Evolutionary conservation across 2,329 filamentous ascomycete genomes (phyloP), one percentile per base, ranked within the genome.

Genomic region (Periconia sp.): DNA sequence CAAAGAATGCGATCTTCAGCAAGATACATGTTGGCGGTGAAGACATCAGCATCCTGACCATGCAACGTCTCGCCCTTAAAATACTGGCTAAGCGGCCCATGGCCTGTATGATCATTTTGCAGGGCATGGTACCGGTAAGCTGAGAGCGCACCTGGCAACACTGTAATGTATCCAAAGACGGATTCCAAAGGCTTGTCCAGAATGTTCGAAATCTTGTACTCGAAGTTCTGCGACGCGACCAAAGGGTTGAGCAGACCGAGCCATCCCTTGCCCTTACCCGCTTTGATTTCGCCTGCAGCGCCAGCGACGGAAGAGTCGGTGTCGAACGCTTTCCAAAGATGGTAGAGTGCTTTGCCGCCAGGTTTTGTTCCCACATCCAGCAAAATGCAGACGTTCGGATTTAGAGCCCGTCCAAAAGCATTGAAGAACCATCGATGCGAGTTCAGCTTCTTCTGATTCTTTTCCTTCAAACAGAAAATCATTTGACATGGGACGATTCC

Each of bases 181-280:
- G 90, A 96, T 69, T 99, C 94, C 2, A 99, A 77, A 0, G 94
- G 94, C 71, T 99, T 99, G 69, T 99, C 94, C 18, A 99, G 79
- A 61, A 99, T 99, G 61, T 99, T 99, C 28, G 91, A 96, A 90
- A 99, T 96, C 73, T 99, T 99, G 78, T 99, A 99, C 76, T 99
- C 94, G 57, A 99, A 99, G 68, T 99, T 99, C 63, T 99, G 94
- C 32, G 91, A 95, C 0, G 94, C 94, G 12, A 99, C 92, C 5
- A 99, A 78, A 0, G 94, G 94, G 61, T 99, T 99, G 32, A 99
- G 76, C 12, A 99, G 79, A 50, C 92, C 90, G 4, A 84, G 76
- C 64, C 90, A 92, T 17, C 82, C 85, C 55, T 86, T 89, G 6
- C 94, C 94, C 69, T 96, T 95, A 73, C 95, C 95, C 0, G 94